Conservation (phyloP, 2,329 filamentous ascomycete species). For the Ophiocordyceps camponoti-saundersi region DNA sequence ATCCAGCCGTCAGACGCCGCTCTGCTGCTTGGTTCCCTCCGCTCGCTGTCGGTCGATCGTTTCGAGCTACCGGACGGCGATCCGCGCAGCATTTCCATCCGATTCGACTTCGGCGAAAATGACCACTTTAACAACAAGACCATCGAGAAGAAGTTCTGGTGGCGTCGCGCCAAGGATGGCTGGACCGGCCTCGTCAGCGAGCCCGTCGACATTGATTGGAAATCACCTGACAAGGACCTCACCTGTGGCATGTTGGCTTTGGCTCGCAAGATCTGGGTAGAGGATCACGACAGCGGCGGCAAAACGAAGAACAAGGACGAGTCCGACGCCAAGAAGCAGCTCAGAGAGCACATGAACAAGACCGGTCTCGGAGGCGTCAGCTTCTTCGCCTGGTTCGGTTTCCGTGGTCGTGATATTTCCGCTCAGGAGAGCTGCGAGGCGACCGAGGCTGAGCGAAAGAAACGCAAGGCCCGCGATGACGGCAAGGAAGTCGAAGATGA, state of each 20-base stretch:
- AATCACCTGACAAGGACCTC: conserved; percentile 53
- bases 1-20: conserved; percentile 67
- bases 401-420: conserved; percentile 50
- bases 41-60: conserved; percentile 53
- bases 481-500: conserved; percentile 29
- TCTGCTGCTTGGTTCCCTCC: conserved; percentile 52
- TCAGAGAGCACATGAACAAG: conserved; percentile 37
- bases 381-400: conserved; percentile 88
- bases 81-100: conserved; percentile 63
- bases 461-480: conserved; percentile 27
- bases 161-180: conserved; percentile 49
- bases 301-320: conserved; percentile 23
- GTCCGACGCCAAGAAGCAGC: conserved; percentile 29
- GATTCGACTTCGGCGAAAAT: conserved; percentile 66
- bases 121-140: conserved; percentile 63
- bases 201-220: conserved; percentile 79
- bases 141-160: conserved; percentile 87
- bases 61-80: conserved; percentile 67
- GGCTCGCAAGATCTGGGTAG: conserved; percentile 51
- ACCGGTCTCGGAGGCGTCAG: conserved; percentile 49
- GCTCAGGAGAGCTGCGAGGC: conserved; percentile 55
- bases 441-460: conserved; percentile 40
- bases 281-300: conserved; percentile 25
- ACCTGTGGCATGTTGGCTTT: conserved; percentile 66
- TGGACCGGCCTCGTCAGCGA: conserved; percentile 72